These are phyloP conservation scores for Thielaviopsis musarum DNA, from an alignment of 2,329 filamentous ascomycete genomes.

Conservation along the genomic window DNA sequence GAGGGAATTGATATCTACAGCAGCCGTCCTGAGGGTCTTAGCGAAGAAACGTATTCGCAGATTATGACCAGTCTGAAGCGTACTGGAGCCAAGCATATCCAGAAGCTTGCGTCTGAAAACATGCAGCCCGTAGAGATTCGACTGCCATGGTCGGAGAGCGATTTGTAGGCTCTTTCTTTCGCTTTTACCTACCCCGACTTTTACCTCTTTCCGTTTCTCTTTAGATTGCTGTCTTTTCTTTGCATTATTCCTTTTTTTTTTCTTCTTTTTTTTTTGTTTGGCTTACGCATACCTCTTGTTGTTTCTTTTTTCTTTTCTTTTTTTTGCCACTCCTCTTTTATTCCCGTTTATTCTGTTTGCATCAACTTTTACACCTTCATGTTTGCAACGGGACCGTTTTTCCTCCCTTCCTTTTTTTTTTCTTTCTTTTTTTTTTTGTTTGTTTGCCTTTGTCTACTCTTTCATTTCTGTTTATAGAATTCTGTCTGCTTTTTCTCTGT, in stretches of 20 bases:
- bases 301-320: neutral
- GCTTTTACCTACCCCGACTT: neutral
- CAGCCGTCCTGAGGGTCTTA: conserved; percentile 42
- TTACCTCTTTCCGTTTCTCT: too few relatives aligned
- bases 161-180: conserved; percentile 1
- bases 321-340: neutral
- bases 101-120: conserved; percentile 26
- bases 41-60: conserved; percentile 34
- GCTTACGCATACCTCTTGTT: too few relatives aligned
- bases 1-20: conserved; percentile 69
- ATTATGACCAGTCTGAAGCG: conserved; percentile 35
- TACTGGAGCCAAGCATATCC: conserved; percentile 36
- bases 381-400: too few relatives aligned
- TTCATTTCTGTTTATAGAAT: neutral
- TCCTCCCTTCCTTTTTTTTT: neutral
- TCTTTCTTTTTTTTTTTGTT: neutral
- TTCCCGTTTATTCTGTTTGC: neutral
- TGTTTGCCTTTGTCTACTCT: neutral
- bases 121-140: conserved; percentile 35
- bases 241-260: neutral
- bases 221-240: neutral
- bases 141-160: conserved; percentile 30
- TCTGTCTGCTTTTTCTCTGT: neutral
- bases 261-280: neutral
- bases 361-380: neutral